Conservation (phyloP, 352 stramenopile genomes). For the Achlya hypogyna region DNA sequence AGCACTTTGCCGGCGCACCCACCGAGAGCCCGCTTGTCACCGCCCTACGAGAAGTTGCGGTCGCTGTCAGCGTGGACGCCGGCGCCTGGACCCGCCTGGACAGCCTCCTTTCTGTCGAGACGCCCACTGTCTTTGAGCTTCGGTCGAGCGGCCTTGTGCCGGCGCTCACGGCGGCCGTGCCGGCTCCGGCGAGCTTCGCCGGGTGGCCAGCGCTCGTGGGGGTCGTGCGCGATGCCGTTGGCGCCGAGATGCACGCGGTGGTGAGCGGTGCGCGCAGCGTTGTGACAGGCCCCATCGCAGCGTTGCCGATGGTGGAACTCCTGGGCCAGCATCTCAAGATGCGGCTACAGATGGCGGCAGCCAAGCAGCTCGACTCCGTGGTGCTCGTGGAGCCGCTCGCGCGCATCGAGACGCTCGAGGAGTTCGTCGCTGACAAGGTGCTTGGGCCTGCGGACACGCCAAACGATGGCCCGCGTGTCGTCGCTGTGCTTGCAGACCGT, state of each 20-base stretch:
- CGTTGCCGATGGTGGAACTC: slow-evolving; percentile 42
- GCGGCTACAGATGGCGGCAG: slow-evolving; percentile 34
- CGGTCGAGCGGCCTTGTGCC: slow-evolving; percentile 44
- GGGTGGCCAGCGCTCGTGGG: neutral
- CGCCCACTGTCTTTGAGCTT: slow-evolving; percentile 45
- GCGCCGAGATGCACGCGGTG: neutral
- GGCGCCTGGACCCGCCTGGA: slow-evolving; percentile 1
- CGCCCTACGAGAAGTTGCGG: slow-evolving; percentile 8
- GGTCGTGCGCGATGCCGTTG: neutral
- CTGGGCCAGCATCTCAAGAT: slow-evolving; percentile 69
- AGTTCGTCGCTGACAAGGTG: slow-evolving; percentile 60
- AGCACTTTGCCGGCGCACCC: neutral
- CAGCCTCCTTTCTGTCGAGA: slow-evolving; percentile 21
- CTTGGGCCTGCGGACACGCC: slow-evolving; percentile 29
- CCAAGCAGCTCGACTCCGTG: slow-evolving; percentile 38
- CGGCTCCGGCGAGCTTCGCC: neutral
- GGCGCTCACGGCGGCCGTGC: slow-evolving; percentile 21
- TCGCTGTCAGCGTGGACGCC: slow-evolving; percentile 2
- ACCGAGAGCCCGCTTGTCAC: neutral
- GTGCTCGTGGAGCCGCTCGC: slow-evolving; percentile 68
- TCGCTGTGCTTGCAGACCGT: slow-evolving; percentile 33
- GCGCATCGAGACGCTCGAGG: slow-evolving; percentile 66
- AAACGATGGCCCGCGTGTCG: slow-evolving; percentile 24
- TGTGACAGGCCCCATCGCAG: slow-evolving; percentile 11
- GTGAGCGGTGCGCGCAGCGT: neutral